phyloP scores from a whole-genome alignment of 1,284 basidiomycete species.

The Ceraceosorus guamensis region DNA sequence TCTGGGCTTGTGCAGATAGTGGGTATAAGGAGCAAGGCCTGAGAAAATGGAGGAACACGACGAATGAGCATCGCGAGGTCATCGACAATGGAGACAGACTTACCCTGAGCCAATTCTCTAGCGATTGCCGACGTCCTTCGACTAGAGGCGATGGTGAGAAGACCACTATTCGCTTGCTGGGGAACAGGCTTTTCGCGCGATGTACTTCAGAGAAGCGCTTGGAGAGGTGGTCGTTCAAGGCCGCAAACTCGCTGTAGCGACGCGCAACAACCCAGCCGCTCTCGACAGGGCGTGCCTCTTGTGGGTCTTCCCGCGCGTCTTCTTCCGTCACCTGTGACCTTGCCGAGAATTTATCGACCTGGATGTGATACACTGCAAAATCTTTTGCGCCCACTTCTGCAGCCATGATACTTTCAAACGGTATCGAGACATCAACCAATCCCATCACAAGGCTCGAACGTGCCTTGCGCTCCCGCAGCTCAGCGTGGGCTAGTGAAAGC shows the following conservation, averaged over 20 bases:
- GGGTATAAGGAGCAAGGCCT: slow-evolving; percentile 52
- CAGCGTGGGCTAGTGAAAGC: slow-evolving; percentile 63
- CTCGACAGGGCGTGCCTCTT: not conserved
- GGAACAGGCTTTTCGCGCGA: slow-evolving; percentile 28
- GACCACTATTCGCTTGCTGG: slow-evolving; percentile 30
- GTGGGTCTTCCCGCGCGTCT: not conserved
- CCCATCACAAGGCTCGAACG: slow-evolving; percentile 80
- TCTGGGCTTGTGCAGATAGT: slow-evolving; percentile 61
- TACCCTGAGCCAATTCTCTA: slow-evolving; percentile 73
- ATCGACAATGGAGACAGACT: not conserved
- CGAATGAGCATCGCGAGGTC: too few species aligned
- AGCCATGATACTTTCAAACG: too few species aligned
- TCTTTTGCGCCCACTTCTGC: slow-evolving; percentile 72
- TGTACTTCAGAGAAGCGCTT: slow-evolving; percentile 52
- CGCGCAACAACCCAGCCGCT: slow-evolving; percentile 85
- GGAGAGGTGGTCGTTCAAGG: slow-evolving; percentile 73
- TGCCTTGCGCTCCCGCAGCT: slow-evolving; percentile 69
- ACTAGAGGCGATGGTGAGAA: slow-evolving; percentile 51
- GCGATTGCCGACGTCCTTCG: slow-evolving; percentile 65
- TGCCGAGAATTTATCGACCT: slow-evolving; percentile 57
- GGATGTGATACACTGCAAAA: slow-evolving; percentile 84
- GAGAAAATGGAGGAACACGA: too few species aligned
- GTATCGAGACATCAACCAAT: slow-evolving; percentile 55
- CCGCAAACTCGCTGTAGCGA: slow-evolving; percentile 87
- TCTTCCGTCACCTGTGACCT: not conserved